These are phyloP conservation scores for Penicillium sp. DNA, from an alignment of 2,329 filamentous ascomycete genomes.

Conservation along the genomic window DNA sequence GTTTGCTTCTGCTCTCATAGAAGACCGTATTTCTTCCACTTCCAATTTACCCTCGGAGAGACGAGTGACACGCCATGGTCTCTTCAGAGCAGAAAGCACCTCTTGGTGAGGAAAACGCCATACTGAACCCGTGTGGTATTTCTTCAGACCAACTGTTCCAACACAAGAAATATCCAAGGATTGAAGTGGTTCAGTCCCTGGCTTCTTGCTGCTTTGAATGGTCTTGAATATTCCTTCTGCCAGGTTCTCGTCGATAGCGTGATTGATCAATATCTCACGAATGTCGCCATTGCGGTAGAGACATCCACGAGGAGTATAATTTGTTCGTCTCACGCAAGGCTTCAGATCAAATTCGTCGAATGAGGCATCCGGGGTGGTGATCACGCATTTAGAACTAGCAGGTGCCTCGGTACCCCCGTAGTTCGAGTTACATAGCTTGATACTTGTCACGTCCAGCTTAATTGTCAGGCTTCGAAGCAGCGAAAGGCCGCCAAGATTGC, in stretches of 20 bases:
- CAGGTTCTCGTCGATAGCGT: background rate
- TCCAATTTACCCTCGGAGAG: background rate
- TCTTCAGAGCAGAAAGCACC: background rate
- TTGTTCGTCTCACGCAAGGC: background rate
- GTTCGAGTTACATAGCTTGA: background rate
- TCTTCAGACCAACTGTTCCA: background rate
- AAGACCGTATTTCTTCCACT: background rate
- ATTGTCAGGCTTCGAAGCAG: background rate
- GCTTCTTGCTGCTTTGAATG: background rate
- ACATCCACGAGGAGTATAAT: background rate
- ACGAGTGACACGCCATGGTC: background rate
- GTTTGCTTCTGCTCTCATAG: background rate
- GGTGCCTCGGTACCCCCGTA: background rate
- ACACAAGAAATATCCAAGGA: background rate
- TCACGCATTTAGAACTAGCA: background rate
- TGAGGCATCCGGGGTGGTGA: background rate
- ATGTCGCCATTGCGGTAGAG: background rate
- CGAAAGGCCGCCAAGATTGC: background rate
- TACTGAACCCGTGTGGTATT: background rate
- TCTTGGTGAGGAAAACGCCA: background rate
- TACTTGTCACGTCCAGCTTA: background rate
- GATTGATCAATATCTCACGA: background rate
- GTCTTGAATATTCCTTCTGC: background rate
- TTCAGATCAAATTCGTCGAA: background rate
- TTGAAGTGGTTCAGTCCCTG: background rate